Evolutionary conservation across 2,329 filamentous ascomycete species (phyloP).

Genomic region (Grosmannia clavigera): DNA sequence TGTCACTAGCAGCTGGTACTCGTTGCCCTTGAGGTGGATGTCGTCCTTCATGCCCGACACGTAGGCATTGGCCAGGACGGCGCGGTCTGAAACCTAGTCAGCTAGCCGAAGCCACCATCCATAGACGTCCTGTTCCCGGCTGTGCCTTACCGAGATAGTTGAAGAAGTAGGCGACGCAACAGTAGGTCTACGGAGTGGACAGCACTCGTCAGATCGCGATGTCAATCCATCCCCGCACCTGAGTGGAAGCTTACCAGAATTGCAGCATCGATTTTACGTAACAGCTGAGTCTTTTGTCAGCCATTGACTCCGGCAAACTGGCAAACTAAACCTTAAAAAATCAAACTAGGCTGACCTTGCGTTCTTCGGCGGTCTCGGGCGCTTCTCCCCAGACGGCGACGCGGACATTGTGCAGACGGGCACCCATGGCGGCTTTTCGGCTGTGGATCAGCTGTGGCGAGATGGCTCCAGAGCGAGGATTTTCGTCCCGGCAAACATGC

Average conservation of each 20-base stretch:
- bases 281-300: neutral
- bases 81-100: neutral
- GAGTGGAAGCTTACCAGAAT: neutral
- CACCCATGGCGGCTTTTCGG: neutral
- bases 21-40: neutral
- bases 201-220: neutral
- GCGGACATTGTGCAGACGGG: neutral
- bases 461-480: neutral
- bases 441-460: neutral
- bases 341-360: neutral
- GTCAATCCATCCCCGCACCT: neutral
- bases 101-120: too few relatives aligned
- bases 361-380: neutral
- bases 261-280: neutral
- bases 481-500: too few relatives aligned
- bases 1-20: neutral
- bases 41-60: constrained; percentile 1
- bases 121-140: too few relatives aligned
- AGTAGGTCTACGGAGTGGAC: neutral
- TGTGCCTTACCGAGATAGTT: neutral
- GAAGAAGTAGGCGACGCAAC: neutral
- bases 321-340: too few relatives aligned
- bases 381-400: neutral
- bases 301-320: too few relatives aligned
- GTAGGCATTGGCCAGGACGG: neutral